phyloP scores from a whole-genome alignment of 495 filamentous ascomycete species.

The Apiosordaria backusii region DNA sequence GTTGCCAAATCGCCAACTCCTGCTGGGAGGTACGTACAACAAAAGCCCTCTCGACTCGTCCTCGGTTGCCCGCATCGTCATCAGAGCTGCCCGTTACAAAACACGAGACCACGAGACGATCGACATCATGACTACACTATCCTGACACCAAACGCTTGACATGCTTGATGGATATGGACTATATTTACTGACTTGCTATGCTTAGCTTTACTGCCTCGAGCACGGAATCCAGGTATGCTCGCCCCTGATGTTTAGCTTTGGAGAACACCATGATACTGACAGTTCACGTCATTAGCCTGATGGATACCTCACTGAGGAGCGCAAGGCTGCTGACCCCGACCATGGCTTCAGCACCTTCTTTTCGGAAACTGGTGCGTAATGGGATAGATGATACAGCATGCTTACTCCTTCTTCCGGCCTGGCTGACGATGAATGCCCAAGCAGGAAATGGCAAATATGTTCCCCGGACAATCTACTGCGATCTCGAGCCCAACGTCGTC shows the following conservation, averaged over 20 bases:
- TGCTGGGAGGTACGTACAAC: slow-evolving; percentile 92
- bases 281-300: slow-evolving; percentile 58
- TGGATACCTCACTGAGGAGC: slow-evolving; percentile 97
- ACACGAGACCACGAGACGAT: too few relatives aligned
- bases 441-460: slow-evolving; percentile 97
- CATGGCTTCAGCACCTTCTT: slow-evolving; percentile 99
- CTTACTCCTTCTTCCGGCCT: neutral
- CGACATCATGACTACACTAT: neutral
- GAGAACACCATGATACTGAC: slow-evolving; percentile 36
- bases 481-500: slow-evolving; percentile 99
- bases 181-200: slow-evolving; percentile 23
- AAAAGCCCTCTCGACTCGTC: neutral
- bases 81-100: neutral
- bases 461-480: slow-evolving; percentile 97
- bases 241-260: neutral
- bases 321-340: slow-evolving; percentile 86
- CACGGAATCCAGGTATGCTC: slow-evolving; percentile 93
- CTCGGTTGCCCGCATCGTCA: slow-evolving; percentile 7
- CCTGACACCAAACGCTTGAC: neutral
- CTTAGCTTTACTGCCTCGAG: slow-evolving; percentile 97
- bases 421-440: slow-evolving; percentile 11
- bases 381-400: neutral
- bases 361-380: slow-evolving; percentile 91
- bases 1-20: slow-evolving; percentile 99
- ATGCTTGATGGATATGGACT: neutral